phyloP scores from a whole-genome alignment of 768 basidiomycete genomes.

The Boletus rubropictus region DNA sequence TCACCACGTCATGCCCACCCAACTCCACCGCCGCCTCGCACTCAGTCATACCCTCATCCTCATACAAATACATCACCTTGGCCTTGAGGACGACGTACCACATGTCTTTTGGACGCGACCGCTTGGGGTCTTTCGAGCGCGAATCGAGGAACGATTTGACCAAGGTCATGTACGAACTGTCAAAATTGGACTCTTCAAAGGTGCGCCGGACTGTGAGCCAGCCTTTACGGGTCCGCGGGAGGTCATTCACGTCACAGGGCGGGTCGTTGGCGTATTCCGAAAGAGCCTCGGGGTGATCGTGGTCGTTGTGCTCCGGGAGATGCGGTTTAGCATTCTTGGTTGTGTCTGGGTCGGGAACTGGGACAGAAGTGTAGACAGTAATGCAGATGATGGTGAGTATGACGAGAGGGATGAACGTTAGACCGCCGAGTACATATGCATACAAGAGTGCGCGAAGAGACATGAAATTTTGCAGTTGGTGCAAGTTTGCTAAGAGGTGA shows the following conservation, averaged over 20 bases:
- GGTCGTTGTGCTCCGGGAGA: conserved; percentile 15
- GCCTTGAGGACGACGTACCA: conserved; percentile 93
- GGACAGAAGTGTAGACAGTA: conserved; percentile 78
- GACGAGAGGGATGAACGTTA: conserved; percentile 84
- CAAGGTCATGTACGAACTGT: conserved; percentile 72
- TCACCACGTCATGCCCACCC: conserved; percentile 64
- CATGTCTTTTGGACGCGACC: conserved; percentile 81
- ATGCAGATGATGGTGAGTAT: conserved; percentile 52
- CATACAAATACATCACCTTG: conserved; percentile 86
- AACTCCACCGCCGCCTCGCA: conserved; percentile 90
- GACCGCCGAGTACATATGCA: conserved; percentile 83
- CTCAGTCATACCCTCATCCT: conserved; percentile 86
- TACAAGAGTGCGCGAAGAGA: conserved; percentile 66
- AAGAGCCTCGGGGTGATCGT: conserved; percentile 24
- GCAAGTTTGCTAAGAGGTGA: neutral
- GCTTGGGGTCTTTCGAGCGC: conserved; percentile 78
- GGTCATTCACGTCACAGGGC: conserved; percentile 42
- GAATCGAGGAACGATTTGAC: conserved; percentile 77
- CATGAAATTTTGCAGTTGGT: conserved; percentile 31
- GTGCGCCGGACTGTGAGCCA: conserved; percentile 83
- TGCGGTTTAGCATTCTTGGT: conserved; percentile 34
- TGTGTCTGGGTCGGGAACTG: conserved; percentile 55
- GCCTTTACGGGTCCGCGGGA: conserved; percentile 62
- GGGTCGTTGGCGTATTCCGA: conserved; percentile 22
- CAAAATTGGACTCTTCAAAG: conserved; percentile 59